Base-by-base conservation (phyloP, 805 yeast species). In the Brettanomyces anomalus region DNA sequence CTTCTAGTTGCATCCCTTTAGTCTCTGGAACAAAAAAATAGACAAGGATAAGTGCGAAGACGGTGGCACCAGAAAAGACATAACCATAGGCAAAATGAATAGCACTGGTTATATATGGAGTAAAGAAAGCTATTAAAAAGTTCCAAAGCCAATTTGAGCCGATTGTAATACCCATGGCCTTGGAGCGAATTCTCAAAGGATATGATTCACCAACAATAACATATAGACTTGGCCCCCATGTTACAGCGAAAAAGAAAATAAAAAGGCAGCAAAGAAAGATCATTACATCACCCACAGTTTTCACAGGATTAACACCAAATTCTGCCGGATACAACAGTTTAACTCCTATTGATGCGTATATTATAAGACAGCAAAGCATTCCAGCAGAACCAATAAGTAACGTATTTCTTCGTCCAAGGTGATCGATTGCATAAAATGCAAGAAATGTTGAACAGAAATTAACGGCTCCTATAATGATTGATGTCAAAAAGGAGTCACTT, bases 171-270 rank as follows among this genome's bases (percentile, higher is more conserved):
- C 82, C 74, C 79, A 81, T 78, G 33, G 74, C 74, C 60, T 72
- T 75, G 32, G 76, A 62, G 61, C 79, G 74, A 49, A 79, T 76
- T 64, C 80, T 73, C 50, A 78, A 68, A 43, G 86, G 86, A 61
- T 76, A 81, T 26, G 79, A 64, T 59, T 81, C 89, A 36, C 84
- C 73, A 21, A 80, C 75, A 45, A 81, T 70, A 40, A 78, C 78
- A 63, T 73, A 81, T 32, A 78, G 75, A 49, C 79, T 78, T 39
- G 87, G 85, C 30, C 85, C 87, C 80, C 85, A 78, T 5, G 87
- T 77, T 17, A 77, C 69, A 4, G 88, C 88, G 58, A 81, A 81
- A 55, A 68, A 74, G 61, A 77, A 66, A 45, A 81, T 76, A 64
- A 71, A 81, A 38, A 79, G 53, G 62, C 85, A 79, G 5, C 85